Evolutionary conservation across 1,284 basidiomycete species (phyloP).

Genomic region (Cystobasidium slooffiae): DNA sequence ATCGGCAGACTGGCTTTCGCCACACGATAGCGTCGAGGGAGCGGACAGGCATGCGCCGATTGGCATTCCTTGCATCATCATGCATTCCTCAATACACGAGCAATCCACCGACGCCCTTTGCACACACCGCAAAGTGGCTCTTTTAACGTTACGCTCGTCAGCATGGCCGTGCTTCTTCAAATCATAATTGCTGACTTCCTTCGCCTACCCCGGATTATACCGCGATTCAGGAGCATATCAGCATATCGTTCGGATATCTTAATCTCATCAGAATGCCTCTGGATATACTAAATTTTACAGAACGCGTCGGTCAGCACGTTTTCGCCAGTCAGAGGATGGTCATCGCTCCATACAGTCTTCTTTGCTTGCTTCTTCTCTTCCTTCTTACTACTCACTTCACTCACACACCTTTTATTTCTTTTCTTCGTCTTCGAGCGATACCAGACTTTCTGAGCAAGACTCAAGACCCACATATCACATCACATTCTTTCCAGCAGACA

Average conservation of each 20-base stretch:
- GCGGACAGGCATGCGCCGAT: no score
- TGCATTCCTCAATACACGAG: no score
- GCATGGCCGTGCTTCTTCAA: no score
- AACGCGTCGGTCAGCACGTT: constrained; percentile 9
- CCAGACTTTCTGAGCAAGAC: constrained; percentile 8
- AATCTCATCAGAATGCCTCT: constrained; percentile 21
- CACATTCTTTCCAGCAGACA: constrained; percentile 21
- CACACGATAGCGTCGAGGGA: no score
- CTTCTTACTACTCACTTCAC: constrained; percentile 4
- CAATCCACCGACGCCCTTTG: no score
- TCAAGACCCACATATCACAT: background rate
- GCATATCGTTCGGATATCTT: constrained; percentile 9
- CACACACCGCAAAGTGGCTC: no score
- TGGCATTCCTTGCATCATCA: no score
- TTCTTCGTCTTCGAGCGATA: background rate
- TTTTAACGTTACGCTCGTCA: no score
- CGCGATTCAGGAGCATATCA: constrained; percentile 13
- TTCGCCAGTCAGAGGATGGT: background rate
- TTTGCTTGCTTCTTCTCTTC: background rate
- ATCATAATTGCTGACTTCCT: background rate
- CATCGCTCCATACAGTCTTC: background rate
- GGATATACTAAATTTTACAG: background rate
- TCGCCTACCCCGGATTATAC: background rate
- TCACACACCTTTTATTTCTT: background rate
- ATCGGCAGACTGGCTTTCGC: no score